Conservation (phyloP, 192 early-diverging fungal genomes). For the Backusella australiensis region DNA sequence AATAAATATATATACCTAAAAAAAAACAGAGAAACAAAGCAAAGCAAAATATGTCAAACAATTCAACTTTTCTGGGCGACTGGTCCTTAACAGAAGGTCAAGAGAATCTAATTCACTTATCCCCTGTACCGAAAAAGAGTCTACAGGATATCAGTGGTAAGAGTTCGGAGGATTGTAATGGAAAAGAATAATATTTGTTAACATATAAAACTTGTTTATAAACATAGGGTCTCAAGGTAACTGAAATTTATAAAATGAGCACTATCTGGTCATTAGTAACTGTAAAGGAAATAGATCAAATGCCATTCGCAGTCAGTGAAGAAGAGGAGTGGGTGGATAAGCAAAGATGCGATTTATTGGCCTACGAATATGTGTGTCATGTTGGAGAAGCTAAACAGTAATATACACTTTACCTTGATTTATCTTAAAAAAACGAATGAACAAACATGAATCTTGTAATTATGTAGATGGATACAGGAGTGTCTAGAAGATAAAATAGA, state of each 20-base stretch:
- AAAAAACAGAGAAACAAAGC: not conserved
- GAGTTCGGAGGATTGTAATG: not conserved
- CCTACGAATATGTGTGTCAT: slow-evolving; percentile 99
- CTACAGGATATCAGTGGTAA: not conserved
- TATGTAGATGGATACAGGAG: slow-evolving; percentile 91
- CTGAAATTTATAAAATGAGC: not conserved
- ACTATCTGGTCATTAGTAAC: not conserved
- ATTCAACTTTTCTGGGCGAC: not conserved
- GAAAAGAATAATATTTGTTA: not conserved
- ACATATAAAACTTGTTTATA: not conserved
- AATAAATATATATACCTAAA: not conserved
- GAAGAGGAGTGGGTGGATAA: slow-evolving; percentile 49
- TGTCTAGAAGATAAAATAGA: slow-evolving; percentile 84
- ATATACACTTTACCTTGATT: not conserved
- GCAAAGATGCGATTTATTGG: slow-evolving; percentile 87
- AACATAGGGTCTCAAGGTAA: not conserved
- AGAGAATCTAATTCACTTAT: not conserved
- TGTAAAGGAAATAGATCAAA: slow-evolving; percentile 38
- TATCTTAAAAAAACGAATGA: not conserved
- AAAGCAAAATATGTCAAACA: not conserved
- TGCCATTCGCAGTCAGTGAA: not conserved
- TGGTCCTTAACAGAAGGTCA: not conserved
- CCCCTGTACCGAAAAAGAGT: not conserved
- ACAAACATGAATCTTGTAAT: not conserved
- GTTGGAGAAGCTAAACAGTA: slow-evolving; percentile 99